Conservation (phyloP, 495 filamentous ascomycete genomes). For the Cryomyces antarcticus region DNA sequence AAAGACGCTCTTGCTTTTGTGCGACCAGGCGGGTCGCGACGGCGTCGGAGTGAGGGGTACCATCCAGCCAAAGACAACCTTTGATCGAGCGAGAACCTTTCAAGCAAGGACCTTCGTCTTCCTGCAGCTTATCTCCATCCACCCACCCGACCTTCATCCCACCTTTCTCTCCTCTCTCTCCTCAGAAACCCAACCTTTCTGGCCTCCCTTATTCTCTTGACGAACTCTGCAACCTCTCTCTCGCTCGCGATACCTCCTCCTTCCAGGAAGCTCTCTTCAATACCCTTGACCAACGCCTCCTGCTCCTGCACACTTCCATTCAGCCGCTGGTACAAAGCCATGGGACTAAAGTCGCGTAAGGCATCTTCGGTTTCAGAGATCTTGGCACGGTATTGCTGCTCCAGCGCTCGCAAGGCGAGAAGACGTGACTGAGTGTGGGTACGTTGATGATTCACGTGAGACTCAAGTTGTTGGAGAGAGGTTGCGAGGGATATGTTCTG, state of each 20-base stretch:
- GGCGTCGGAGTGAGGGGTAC: no score
- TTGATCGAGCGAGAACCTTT: no score
- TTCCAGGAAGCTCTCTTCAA: constrained; percentile 64
- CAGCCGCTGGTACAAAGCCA: constrained; percentile 61
- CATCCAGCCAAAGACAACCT: no score
- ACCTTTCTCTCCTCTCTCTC: constrained; percentile 66
- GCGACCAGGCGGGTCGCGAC: no score
- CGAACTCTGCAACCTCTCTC: constrained; percentile 67
- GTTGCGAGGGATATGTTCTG: constrained; percentile 48
- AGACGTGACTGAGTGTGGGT: constrained; percentile 56
- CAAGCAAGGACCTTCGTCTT: not conserved
- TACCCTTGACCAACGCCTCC: constrained; percentile 55
- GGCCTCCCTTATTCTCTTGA: constrained; percentile 54
- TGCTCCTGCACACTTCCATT: constrained; percentile 59
- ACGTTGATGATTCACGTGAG: constrained; percentile 41
- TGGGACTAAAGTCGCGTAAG: constrained; percentile 65
- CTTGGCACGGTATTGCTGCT: constrained; percentile 77
- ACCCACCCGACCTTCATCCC: constrained; percentile 87
- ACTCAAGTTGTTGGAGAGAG: constrained; percentile 34
- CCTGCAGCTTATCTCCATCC: constrained; percentile 52
- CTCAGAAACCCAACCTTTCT: constrained; percentile 55
- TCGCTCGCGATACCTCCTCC: constrained; percentile 32
- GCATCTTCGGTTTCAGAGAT: constrained; percentile 74
- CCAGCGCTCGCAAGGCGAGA: constrained; percentile 62
- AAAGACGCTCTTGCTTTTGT: no score